Evolutionary conservation across 208 protist genomes (phyloP).

Genomic region (Kentomonas sorsogonicus): DNA sequence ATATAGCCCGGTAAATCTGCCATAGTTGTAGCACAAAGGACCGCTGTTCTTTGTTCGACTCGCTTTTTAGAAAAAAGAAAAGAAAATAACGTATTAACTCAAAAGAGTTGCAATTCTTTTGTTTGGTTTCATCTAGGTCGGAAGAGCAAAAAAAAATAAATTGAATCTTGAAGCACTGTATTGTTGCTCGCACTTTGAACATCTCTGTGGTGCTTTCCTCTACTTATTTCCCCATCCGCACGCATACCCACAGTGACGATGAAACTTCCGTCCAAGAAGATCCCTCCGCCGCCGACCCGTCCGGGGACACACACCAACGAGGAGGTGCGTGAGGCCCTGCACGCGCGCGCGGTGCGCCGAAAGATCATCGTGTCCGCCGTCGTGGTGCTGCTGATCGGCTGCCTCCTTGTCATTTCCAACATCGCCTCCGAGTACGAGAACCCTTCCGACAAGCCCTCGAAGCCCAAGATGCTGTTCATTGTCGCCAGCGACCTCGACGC

Average conservation of each 20-base stretch:
- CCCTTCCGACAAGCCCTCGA: conserved; percentile 12
- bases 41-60: too few species aligned
- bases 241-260: conserved; percentile 1
- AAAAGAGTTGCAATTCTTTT: too few species aligned
- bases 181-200: too few species aligned
- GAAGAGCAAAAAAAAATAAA: conserved; percentile 3
- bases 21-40: not conserved
- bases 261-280: conserved; percentile 22
- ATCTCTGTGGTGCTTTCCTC: too few species aligned
- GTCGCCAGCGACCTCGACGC: conserved; percentile 36
- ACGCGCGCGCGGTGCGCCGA: conserved; percentile 51
- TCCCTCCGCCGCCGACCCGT: conserved; percentile 36
- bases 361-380: conserved; percentile 51
- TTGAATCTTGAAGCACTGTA: not conserved
- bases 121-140: not conserved
- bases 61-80: too few species aligned
- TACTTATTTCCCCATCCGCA: not conserved
- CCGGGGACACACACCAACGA: conserved; percentile 63
- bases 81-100: too few species aligned
- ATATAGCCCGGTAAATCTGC: not conserved
- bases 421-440: conserved; percentile 26
- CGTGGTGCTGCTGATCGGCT: conserved; percentile 60
- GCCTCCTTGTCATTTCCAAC: conserved; percentile 58
- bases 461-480: conserved; percentile 44
- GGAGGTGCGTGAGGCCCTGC: conserved; percentile 64